Evolutionary conservation across 352 stramenopile genomes (phyloP), one percentile per base, ranked within the genome.

Genomic region (Phytophthora ohioensis): DNA sequence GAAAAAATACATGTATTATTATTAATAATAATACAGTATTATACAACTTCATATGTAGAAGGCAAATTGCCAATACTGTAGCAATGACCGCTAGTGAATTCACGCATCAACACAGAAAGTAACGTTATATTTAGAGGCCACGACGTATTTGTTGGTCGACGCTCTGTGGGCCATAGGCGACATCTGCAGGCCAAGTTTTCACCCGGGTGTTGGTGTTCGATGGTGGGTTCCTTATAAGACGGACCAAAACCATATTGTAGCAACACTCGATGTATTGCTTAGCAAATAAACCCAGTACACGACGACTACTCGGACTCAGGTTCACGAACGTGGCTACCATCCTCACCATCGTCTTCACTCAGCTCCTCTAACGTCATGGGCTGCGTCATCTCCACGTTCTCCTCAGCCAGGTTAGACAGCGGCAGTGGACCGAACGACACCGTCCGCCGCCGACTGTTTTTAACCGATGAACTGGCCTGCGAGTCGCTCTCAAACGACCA

Each of bases 401-500:
- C 69, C 45, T 77, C 70, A 3, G 32, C 55, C 34, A 64, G n/a
- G 3, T 52, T 62, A 4, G 57, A 36, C 0, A 73, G 65, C 1
- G 66, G 65, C 41, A 78, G 15, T 35, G 70, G 73, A 2, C 67
- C 67, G 63, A 81, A 75, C 38, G 70, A 78, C 41, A 77, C 69
- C 1, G 76, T 81, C 41, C 71, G 65, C 21, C 71, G 55, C 5
- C 71, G 71, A 41, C 48, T 68, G 42, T 74, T 41, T 54, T 73
- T 77, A n/a, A 55, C 57, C 4, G 65, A 62, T 15, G 61, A 72
- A 21, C 66, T 71, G 41, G 66, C 35, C 61, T 78, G 71, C 57
- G 71, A 78, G 46, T 71, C 67, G 41, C 58, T 78, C 56, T 78
- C 71, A 45, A 71, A 78, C 10, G 67, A 75, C 67, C 67, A 75